A percentile compares a stretch with the other conserved stretches of the same genome.
Conservation (phyloP, 2,329 filamentous ascomycete species). For the Aureobasidium sp. region DNA sequence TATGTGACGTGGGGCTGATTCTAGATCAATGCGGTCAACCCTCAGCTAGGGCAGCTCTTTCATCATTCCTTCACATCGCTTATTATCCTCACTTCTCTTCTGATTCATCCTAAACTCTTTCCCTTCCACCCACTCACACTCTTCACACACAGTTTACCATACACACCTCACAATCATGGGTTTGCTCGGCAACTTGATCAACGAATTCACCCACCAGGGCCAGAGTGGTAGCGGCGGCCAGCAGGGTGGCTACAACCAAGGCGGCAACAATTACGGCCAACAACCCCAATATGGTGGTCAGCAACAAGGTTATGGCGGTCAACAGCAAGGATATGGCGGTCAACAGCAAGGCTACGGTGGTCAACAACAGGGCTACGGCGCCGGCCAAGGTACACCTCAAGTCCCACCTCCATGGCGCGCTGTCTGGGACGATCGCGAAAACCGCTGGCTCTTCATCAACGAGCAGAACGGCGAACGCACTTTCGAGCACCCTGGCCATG, state of each 20-base stretch:
- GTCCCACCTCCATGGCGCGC: slow-evolving; percentile 37
- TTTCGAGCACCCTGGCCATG: slow-evolving; percentile 28
- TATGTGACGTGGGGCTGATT: not conserved
- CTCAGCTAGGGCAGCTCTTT: not conserved
- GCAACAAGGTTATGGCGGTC: slow-evolving; percentile 11
- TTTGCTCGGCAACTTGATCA: slow-evolving; percentile 24
- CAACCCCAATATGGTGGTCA: not conserved
- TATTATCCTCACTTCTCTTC: not conserved
- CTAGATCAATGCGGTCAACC: not conserved
- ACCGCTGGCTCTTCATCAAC: slow-evolving; percentile 39
- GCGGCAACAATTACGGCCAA: not conserved
- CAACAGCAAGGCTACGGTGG: slow-evolving; percentile 14
- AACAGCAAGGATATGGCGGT: slow-evolving; percentile 14
- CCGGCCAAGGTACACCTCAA: slow-evolving; percentile 17
- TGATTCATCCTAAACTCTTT: not conserved
- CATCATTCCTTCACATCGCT: not conserved
- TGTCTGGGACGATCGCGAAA: slow-evolving; percentile 33
- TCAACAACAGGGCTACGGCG: slow-evolving; percentile 6
- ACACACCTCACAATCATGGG: slow-evolving; percentile 14
- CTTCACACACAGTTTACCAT: not conserved
- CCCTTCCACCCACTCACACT: not conserved
- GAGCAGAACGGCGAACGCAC: slow-evolving; percentile 36
- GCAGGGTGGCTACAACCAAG: not conserved
- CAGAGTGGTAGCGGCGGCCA: slow-evolving; percentile 14
- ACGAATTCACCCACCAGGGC: slow-evolving; percentile 18